phyloP scores from a whole-genome alignment of 2,329 filamentous ascomycete genomes.

The Allantophomopsis lycopodina region DNA sequence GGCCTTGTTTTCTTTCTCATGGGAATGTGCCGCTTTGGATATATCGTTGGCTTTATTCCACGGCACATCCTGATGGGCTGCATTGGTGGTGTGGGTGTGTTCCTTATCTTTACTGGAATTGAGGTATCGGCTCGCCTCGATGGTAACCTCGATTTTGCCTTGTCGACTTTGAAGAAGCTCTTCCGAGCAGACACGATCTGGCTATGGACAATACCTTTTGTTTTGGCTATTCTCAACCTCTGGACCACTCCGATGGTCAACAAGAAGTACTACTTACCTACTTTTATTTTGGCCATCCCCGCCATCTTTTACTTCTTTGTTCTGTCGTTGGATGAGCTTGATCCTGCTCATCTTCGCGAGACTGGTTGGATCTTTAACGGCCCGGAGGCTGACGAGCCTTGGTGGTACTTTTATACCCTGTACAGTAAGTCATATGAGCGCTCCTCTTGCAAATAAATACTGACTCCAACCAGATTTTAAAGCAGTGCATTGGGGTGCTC shows the following conservation, averaged over 20 bases:
- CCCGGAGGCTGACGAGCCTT: constrained; percentile 73
- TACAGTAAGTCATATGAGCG: constrained; percentile 51
- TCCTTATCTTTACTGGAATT: constrained; percentile 79
- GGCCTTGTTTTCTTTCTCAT: constrained; percentile 86
- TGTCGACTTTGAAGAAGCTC: constrained; percentile 63
- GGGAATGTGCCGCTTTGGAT: constrained; percentile 76
- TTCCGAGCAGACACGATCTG: constrained; percentile 60
- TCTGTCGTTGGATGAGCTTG: constrained; percentile 50
- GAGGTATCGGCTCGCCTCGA: constrained; percentile 86
- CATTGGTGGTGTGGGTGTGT: constrained; percentile 94
- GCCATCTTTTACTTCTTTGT: constrained; percentile 69
- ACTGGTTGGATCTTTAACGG: constrained; percentile 86
- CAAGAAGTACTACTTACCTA: constrained; percentile 74
- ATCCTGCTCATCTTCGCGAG: constrained; percentile 51
- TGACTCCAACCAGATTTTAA: constrained; percentile 48
- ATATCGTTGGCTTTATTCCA: constrained; percentile 92
- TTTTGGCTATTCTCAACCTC: constrained; percentile 63
- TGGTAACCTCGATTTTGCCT: constrained; percentile 70
- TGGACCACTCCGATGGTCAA: constrained; percentile 62
- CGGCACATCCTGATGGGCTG: constrained; percentile 93
- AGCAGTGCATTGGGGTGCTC: constrained; percentile 69
- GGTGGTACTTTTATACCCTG: constrained; percentile 95
- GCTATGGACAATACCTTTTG: constrained; percentile 72
- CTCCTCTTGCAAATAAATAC: constrained; percentile 6
- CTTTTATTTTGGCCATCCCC: constrained; percentile 72